Evolutionary conservation across 73 alveolate genomes (phyloP).

Genomic region (Paramecium octaurelia): DNA sequence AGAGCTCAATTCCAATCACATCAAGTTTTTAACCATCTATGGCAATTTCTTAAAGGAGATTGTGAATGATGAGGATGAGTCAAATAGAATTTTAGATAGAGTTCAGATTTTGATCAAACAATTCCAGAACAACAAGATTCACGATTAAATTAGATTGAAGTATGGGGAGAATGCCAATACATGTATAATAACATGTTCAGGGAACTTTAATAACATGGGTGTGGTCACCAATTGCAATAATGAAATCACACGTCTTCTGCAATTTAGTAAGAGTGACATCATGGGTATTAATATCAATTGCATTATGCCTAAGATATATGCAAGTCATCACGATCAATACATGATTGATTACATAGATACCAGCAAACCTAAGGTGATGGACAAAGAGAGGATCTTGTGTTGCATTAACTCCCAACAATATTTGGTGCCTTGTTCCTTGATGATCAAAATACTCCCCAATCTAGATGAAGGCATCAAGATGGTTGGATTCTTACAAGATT

Average conservation of each 20-base stretch:
- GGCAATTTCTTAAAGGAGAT: conserved; percentile 55
- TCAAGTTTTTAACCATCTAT: conserved; percentile 31
- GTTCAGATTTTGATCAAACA: conserved; percentile 22
- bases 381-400: conserved; percentile 15
- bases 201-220: conserved; percentile 42
- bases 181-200: conserved; percentile 56
- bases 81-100: conserved; percentile 51
- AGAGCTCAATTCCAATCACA: conserved; percentile 48
- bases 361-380: conserved; percentile 42
- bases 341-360: conserved; percentile 34
- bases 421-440: conserved; percentile 49
- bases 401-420: conserved; percentile 32
- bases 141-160: conserved; percentile 3
- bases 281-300: conserved; percentile 42
- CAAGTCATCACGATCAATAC: conserved; percentile 49
- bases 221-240: conserved; percentile 4
- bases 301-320: conserved; percentile 49
- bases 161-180: conserved; percentile 57
- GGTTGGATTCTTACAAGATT: conserved; percentile 50
- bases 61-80: conserved; percentile 54
- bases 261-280: conserved; percentile 45
- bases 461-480: conserved; percentile 48
- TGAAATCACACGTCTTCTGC: not conserved
- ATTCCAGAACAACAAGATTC: not conserved
- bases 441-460: conserved; percentile 54